Base-by-base conservation (phyloP, 805 yeast genomes). In the Pichia kluyveri region DNA sequence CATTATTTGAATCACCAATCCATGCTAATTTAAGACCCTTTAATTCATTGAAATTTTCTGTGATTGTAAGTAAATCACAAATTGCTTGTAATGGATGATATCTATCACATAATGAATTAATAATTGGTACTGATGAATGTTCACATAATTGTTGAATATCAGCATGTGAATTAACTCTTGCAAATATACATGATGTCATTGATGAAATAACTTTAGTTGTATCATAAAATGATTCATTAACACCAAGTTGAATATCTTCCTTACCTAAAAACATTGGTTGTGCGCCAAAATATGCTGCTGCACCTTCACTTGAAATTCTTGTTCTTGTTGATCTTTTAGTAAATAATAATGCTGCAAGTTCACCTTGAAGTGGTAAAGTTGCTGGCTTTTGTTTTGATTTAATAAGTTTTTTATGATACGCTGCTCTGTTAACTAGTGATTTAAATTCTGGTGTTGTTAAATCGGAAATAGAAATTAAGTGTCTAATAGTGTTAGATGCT, bases 1-100 rank as follows among this genome's bases (percentile, higher is more conserved):
- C 98, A 60, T 93, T 93, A 66, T 93, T 93, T 31, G 97, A 83
- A 65, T 91, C 99, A 51, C 99, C 99, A 18, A 93, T 80, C 99
- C 99, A 91, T 2, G 96, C 81, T 43, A 91, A 68, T 58, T 88
- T 90, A 54, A 89, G 73, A 5, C 79, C 80, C 53, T 77, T 63
- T 1, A 75, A 67, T 31, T 65, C 68, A 5, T 80, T 78, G 59
- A 86, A 86, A 5, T 81, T 67, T 67, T 93, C 97, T 54, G 83
- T 80, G 51, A 93, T 84, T 4, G 98, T 90, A 55, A 87, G 69
- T 49, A 93, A 57, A 65, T 93, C 99, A 49, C 97, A 82, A 54
- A 93, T 85, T 4, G 98, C 96, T 69, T 93, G 99, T 60, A 91
- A 72, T 23, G 99, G 99, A 66, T 93, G 99, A 68, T 76, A 93